These are phyloP conservation scores for Eragrostis tef DNA, from an alignment of 202 grass and related monocot genomes.

Conservation along the genomic window DNA sequence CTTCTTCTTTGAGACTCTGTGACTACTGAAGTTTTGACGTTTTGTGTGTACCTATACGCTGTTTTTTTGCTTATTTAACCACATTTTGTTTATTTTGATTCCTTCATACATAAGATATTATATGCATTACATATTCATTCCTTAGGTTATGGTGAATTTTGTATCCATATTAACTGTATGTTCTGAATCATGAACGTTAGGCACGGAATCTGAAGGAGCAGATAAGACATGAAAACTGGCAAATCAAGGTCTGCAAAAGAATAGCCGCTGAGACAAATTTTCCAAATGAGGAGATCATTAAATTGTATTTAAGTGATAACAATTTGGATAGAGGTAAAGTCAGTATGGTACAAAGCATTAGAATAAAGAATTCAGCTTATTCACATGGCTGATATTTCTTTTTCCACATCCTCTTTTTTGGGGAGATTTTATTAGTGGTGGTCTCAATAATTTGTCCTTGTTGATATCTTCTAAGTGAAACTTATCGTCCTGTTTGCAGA, in stretches of 20 bases:
- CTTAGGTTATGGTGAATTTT: slow-evolving; percentile 33
- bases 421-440: not conserved
- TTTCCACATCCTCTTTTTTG: not conserved
- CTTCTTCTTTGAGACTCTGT: not conserved
- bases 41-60: too few species aligned
- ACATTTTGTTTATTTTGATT: slow-evolving; percentile 19
- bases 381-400: not conserved
- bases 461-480: slow-evolving; percentile 17
- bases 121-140: slow-evolving; percentile 26
- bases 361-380: not conserved
- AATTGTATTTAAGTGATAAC: slow-evolving; percentile 73
- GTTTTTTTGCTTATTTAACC: not conserved
- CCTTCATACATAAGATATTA: not conserved
- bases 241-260: slow-evolving; percentile 78
- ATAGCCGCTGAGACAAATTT: slow-evolving; percentile 77
- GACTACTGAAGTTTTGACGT: not conserved
- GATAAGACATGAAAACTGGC: slow-evolving; percentile 78
- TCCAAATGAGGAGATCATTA: slow-evolving; percentile 91
- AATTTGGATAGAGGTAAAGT: slow-evolving; percentile 62
- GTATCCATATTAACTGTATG: slow-evolving; percentile 42
- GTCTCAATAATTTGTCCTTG: not conserved
- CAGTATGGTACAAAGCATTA: not conserved
- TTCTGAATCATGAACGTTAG: slow-evolving; percentile 52
- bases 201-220: slow-evolving; percentile 62
- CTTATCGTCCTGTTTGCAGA: slow-evolving; percentile 55